phyloP scores from a whole-genome alignment of 176 grass and related monocot genomes.

The Zea mays region Zm-B73-REFERENCE-NAM-5.0 NC_050101.1:167505001-167505500 shows the following conservation, averaged over 20 bases:
- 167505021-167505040: too few species aligned
- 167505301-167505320: background rate
- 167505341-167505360: background rate
- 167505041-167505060: too few species aligned
- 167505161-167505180: too few species aligned
- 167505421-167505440: background rate
- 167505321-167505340: background rate
- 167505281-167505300: background rate
- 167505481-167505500: background rate
- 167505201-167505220: too few species aligned
- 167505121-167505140: too few species aligned
- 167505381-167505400: background rate
- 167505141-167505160: too few species aligned
- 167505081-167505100: too few species aligned
- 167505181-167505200: too few species aligned
- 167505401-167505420: background rate
- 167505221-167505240: background rate
- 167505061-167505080: too few species aligned
- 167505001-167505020: too few species aligned
- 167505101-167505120: too few species aligned
- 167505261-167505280: background rate
- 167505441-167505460: constrained; percentile 11
- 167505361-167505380: background rate
- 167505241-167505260: background rate
- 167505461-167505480: background rate